A percentile compares a stretch with the other conserved stretches of the same genome.
Evolutionary conservation across 495 filamentous ascomycete genomes (phyloP).

Genomic region (Choiromyces venosus): DNA sequence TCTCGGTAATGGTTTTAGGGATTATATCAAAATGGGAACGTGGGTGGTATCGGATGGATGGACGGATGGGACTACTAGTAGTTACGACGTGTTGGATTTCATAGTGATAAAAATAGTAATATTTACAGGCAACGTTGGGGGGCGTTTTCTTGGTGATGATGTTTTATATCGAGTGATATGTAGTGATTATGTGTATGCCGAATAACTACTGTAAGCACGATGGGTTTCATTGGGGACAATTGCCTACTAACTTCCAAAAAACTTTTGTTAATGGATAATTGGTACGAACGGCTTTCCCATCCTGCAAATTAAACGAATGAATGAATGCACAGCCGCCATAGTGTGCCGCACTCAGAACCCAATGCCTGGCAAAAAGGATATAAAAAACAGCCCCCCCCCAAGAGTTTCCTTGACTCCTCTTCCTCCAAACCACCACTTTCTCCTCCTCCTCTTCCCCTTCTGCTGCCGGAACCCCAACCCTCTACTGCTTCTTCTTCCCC

Average conservation of each 20-base stretch:
- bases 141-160: not conserved
- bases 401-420: not conserved
- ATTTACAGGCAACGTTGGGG: not conserved
- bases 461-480: not conserved
- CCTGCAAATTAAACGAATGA: not conserved
- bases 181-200: not conserved
- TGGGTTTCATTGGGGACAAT: too few relatives aligned
- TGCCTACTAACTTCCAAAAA: too few relatives aligned
- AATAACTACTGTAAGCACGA: too few relatives aligned
- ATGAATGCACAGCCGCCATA: not conserved
- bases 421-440: not conserved
- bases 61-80: not conserved
- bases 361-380: not conserved
- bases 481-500: not conserved
- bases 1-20: constrained; percentile 6
- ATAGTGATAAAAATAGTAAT: not conserved
- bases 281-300: not conserved
- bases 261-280: not conserved
- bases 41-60: not conserved
- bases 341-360: not conserved
- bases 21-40: not conserved
- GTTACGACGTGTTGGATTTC: not conserved
- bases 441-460: not conserved
- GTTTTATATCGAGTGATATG: not conserved
- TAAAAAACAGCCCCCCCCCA: not conserved